Base-by-base conservation (phyloP, 306 rosid species). In the Cicer judaicum region DNA sequence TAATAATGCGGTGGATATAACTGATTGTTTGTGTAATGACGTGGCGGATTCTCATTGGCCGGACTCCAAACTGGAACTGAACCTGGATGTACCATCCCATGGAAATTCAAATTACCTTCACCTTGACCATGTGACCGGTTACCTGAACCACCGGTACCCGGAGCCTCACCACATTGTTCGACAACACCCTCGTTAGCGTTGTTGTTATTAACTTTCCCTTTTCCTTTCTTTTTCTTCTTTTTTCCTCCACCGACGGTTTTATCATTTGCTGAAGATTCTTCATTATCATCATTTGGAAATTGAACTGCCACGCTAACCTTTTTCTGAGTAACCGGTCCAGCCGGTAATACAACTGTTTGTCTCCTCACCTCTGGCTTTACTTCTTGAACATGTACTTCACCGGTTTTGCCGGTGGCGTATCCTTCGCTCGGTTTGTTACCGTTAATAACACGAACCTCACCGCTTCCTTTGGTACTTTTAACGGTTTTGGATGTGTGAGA, bases 141-240 rank as follows among this genome's bases (percentile, higher is more conserved):
- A 24, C 81, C 62, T n/a, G 82, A 65, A 82, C 71, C 90, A 36
- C 75, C 74, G 64, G 65, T 19, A 6, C 75, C 70, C 0, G 84
- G 77, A 3, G 76, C 85, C n/a, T 68, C 87, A 36, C 36, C 60
- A 7, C 43, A 34, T 10, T 73, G 81, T 64, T 73, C 84, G 12
- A 14, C 68, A 1, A 3, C 50, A 21, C 40, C 80, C 0, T 66
- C 82, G 8, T 50, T 40, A 1, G 2, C 77, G 3, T 11, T 59
- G 19, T 52, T 86, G 39, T 50, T 86, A 44, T 46, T 80, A 64
- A 55, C 83, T 54, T 83, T 89, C 56, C 78, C 84, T 72, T 89
- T 93, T 43, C 73, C 87, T 72, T 89, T 93, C 78, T 85, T 90
- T 72, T 89, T 93, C 89, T 89, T 93, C 89, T 82, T 91, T 74